These are phyloP conservation scores for Fraxinus greggii DNA, from an alignment of 305 asterid genomes.

Conservation along the genomic window DNA sequence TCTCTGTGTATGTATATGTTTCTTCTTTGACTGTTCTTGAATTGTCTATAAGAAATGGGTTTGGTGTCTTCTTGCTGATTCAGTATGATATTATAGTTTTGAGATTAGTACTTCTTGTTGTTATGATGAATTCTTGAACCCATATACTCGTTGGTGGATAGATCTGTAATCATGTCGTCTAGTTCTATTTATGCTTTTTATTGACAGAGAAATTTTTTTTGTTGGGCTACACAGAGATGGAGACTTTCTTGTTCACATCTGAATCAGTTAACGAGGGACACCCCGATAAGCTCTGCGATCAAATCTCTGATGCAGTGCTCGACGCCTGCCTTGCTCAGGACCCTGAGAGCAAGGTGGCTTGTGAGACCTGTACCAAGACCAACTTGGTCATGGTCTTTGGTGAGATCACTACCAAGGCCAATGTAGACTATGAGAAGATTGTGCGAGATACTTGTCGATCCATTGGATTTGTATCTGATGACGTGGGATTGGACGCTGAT, in stretches of 20 bases:
- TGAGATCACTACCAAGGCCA: slow-evolving; percentile 41
- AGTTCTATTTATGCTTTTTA: not conserved
- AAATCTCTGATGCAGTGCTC: slow-evolving; percentile 39
- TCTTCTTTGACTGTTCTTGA: not conserved
- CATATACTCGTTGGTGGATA: not conserved
- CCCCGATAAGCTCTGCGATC: slow-evolving; percentile 48
- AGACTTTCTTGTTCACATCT: slow-evolving; percentile 43
- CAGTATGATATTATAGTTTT: not conserved
- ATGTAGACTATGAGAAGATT: slow-evolving; percentile 35
- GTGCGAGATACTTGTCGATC: slow-evolving; percentile 40
- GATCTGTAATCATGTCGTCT: not conserved
- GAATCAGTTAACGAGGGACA: slow-evolving; percentile 47
- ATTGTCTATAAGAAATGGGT: not conserved
- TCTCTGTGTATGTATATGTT: not conserved
- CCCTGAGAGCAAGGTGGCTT: slow-evolving; percentile 40
- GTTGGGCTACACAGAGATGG: slow-evolving; percentile 26
- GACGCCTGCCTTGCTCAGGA: slow-evolving; percentile 44
- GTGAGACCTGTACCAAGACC: slow-evolving; percentile 42
- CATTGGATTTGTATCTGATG: slow-evolving; percentile 38
- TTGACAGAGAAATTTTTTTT: not conserved
- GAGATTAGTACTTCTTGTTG: not conserved
- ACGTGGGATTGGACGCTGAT: slow-evolving; percentile 39
- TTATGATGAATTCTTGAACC: not conserved
- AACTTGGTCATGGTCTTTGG: slow-evolving; percentile 41
- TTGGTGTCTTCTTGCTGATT: not conserved